Base-by-base conservation (phyloP, 352 stramenopile genomes). In the Phytophthora pistaciae region DNA sequence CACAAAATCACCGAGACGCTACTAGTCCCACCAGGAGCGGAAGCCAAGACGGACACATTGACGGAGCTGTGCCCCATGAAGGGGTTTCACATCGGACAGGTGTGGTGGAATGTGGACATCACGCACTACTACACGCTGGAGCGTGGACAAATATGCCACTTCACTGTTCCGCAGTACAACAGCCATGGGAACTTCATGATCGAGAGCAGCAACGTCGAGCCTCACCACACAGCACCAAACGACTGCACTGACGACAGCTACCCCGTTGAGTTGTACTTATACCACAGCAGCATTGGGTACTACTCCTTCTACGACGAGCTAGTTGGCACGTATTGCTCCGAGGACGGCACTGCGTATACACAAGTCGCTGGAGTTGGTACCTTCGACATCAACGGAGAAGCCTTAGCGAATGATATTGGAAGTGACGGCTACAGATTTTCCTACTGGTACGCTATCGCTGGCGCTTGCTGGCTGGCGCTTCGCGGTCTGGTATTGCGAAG, bases 21-120 rank as follows among this genome's bases (percentile, higher is more conserved):
- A 6, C 36, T 57, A 5, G 50, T 40, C 3, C 50, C 50, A 5
- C 21, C 14, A 21, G 25, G 16, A 21, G 50, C 50, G 1, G 25
- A 44, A 13, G 13, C 38, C 16, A 44, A 44, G 50, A 57, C 29
- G 11, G 25, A 57, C 2, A 60, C 60, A 14, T 23, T 73, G 8
- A 25, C 10, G 5, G 33, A 46, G 16, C 5, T 54, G 5, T 73
- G 49, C 25, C 66, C 42, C 1, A 21, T 25, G 50, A 57, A 36
- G 2, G 65, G 55, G 5, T 29, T 66, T 6, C 14, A 48, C n/a
- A 56, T 72, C 18, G 40, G 42, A 9, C 36, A 56, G 11, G 58
- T 60, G 20, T 72, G 65, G 65, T 72, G 65, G 57, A 72, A 67
- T 33, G 27, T 59, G 8, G 36, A 57, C 3, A 16, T 52, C 46